Base-by-base conservation (phyloP, 352 stramenopile species). In the Phytophthora sojae region DNA sequence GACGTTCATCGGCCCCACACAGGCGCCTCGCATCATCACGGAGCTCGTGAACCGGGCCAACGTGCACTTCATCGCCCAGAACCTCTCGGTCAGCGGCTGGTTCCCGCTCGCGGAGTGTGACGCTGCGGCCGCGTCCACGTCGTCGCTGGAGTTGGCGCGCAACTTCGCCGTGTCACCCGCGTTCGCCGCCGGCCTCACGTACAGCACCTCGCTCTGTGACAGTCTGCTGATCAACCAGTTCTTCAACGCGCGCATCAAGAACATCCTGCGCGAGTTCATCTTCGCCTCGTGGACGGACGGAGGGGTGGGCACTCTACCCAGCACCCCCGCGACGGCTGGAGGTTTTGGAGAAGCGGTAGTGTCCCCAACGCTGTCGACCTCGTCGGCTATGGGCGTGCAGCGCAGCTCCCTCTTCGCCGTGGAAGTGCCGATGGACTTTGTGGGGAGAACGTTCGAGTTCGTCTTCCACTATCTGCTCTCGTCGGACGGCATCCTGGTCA, bases 191-290 rank as follows among this genome's bases (percentile, higher is more conserved):
- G 88, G 88, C 2, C 75, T 95, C 30, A 88, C 88, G 29, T 95
- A 93, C 83, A 94, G 86, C 78, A 92, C 85, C 3, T 95, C 88
- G 14, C 73, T 95, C 15, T 95, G 88, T 39, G 88, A 95, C 64
- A 94, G 83, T 25, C 63, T 95, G 17, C 87, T 95, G 57, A 93
- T 95, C 77, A 95, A 95, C 70, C 86, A 94, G 69, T 94, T 91
- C 61, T 95, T 94, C 71, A 95, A 94, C 57, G 71, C 81, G 47
- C 89, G 90, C 63, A 93, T 94, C 82, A 95, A 93, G 68, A 92
- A 86, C 60, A 94, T 95, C 61, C 52, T 95, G 42, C 81, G 87
- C 50, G 88, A 94, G 59, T 93, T 95, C 56, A 92, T 95, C 66
- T 95, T 93, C n/a, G 82, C 85, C 8, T 89, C 85, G 3, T 92